Conservation (phyloP, 176 grass and related monocot genomes). For the Bonia amplexicaulis region DNA sequence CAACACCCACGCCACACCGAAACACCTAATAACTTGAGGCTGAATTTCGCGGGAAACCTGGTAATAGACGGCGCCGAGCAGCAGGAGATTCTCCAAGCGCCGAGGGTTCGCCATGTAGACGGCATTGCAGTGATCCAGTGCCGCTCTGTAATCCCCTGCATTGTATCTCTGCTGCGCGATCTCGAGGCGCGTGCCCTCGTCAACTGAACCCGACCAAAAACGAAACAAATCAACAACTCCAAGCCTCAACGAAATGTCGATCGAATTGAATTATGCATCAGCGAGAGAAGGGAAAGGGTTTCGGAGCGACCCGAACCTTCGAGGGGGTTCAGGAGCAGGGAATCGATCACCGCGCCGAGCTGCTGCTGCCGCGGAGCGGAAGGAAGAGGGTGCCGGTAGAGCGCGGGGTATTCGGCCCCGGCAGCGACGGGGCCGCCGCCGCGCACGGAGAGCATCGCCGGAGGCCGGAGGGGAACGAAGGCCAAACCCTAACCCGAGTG, state of each 20-base stretch:
- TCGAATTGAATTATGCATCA: neutral
- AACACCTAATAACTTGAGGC: neutral
- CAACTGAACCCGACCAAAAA: slow-evolving; percentile 6
- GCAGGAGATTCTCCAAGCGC: slow-evolving; percentile 39
- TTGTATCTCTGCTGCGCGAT: slow-evolving; percentile 37
- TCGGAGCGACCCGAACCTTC: slow-evolving; percentile 3
- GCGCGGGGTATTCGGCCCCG: neutral
- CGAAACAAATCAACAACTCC: neutral
- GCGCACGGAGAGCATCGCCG: neutral
- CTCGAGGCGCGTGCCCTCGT: slow-evolving; percentile 12
- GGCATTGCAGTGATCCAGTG: slow-evolving; percentile 36
- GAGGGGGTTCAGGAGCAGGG: neutral
- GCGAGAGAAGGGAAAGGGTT: too few relatives aligned
- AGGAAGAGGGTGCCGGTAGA: neutral
- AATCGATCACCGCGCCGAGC: neutral
- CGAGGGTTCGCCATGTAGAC: slow-evolving; percentile 35
- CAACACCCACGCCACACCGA: too few relatives aligned
- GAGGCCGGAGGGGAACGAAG: neutral
- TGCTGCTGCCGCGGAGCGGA: neutral
- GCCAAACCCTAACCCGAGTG: slow-evolving; percentile 7
- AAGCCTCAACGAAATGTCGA: neutral
- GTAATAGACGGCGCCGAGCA: slow-evolving; percentile 43
- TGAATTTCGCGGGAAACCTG: slow-evolving; percentile 29
- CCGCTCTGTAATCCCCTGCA: slow-evolving; percentile 35
- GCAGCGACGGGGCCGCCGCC: neutral